Evolutionary conservation across 2,329 filamentous ascomycete species (phyloP).

Genomic region (Penicillium brevicompactum): DNA sequence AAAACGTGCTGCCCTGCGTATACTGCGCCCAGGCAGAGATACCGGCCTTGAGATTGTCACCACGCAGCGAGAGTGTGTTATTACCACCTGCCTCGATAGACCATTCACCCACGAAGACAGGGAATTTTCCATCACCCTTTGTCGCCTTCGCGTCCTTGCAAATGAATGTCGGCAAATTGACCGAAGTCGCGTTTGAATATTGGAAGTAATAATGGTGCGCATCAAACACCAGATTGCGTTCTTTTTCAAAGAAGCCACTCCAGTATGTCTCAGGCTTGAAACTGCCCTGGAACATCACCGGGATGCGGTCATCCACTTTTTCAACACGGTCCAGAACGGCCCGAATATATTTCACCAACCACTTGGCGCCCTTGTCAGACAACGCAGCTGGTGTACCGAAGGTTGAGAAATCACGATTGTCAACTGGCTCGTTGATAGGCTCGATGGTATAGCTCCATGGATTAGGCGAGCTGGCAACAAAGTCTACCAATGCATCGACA

Average conservation of each 20-base stretch:
- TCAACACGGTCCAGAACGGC: constrained; percentile 22
- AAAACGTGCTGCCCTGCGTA: constrained; percentile 24
- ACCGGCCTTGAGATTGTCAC: constrained; percentile 18
- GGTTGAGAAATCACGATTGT: constrained; percentile 21
- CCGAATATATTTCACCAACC: constrained; percentile 26
- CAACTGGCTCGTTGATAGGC: constrained; percentile 31
- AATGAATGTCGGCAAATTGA: constrained; percentile 19
- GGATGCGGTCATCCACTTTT: constrained; percentile 17
- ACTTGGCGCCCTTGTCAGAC: constrained; percentile 23
- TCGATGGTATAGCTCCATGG: constrained; percentile 26
- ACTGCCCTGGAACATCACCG: constrained; percentile 31
- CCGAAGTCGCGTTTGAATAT: constrained; percentile 15
- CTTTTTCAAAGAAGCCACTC: constrained; percentile 15
- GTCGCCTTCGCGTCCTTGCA: constrained; percentile 18
- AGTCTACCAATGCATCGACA: constrained; percentile 22
- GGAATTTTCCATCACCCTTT: constrained; percentile 21
- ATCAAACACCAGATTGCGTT: constrained; percentile 28
- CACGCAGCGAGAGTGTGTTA: constrained; percentile 19
- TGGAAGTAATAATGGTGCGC: constrained; percentile 30
- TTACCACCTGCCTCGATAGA: constrained; percentile 19
- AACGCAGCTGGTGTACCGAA: constrained; percentile 29
- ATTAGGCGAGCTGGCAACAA: constrained; percentile 17
- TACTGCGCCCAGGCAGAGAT: constrained; percentile 16
- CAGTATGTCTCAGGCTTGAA: constrained; percentile 27
- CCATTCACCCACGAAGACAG: constrained; percentile 29